Conservation (phyloP, 208 protist species). For the Leishmania turanica region DNA sequence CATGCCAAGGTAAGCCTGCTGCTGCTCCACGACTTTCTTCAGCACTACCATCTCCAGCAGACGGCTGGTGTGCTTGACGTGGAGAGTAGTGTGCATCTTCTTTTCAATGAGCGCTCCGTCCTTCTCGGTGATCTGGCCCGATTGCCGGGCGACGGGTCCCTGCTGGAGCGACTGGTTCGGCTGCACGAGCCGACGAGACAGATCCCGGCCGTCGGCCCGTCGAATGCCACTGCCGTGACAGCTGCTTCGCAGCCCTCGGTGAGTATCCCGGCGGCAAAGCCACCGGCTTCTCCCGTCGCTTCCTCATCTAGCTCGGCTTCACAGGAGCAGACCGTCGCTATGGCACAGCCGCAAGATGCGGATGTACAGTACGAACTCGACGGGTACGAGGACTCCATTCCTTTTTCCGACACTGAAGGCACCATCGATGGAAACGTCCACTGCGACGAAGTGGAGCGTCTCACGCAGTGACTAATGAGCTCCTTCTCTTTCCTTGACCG, state of each 20-base stretch:
- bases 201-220: background rate
- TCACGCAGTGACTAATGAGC: background rate
- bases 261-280: background rate
- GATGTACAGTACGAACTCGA: constrained; percentile 38
- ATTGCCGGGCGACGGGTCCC: constrained; percentile 33
- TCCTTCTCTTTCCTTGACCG: background rate
- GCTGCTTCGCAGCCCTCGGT: background rate
- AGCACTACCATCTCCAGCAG: constrained; percentile 47
- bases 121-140: constrained; percentile 56
- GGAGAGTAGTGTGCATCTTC: constrained; percentile 43
- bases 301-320: background rate
- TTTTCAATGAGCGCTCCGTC: constrained; percentile 35
- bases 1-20: constrained; percentile 53
- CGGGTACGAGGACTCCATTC: constrained; percentile 66
- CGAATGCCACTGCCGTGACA: background rate
- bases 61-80: constrained; percentile 69
- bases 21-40: constrained; percentile 76
- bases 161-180: constrained; percentile 42
- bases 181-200: background rate
- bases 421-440: constrained; percentile 12
- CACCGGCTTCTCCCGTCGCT: background rate
- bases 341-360: background rate
- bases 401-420: constrained; percentile 51
- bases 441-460: constrained; percentile 49
- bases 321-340: background rate